These are phyloP conservation scores for Phytophthora cactorum DNA, from an alignment of 352 stramenopile species.

Conservation along the genomic window DNA sequence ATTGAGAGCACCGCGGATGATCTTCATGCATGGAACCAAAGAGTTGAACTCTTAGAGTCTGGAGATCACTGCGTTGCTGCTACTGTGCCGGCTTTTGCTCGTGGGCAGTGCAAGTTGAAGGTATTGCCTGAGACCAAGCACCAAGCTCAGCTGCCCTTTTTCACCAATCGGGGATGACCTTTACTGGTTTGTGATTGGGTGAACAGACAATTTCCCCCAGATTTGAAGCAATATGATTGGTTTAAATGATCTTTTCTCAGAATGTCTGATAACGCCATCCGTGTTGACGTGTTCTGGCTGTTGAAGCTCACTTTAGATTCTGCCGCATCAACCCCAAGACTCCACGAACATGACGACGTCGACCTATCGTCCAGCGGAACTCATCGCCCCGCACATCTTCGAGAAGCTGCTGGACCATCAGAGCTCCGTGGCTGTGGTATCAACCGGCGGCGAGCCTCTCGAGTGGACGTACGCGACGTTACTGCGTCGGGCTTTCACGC, in stretches of 20 bases:
- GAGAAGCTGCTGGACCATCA: constrained; percentile 38
- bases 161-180: background rate
- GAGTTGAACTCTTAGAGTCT: background rate
- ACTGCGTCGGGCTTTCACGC: constrained; percentile 35
- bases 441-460: constrained; percentile 4
- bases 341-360: constrained; percentile 12
- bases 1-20: background rate
- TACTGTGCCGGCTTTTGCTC: background rate
- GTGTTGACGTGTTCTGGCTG: background rate
- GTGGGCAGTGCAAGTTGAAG: background rate
- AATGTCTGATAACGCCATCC: constrained; percentile 4
- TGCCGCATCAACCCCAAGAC: constrained; percentile 1
- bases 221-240: background rate
- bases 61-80: background rate
- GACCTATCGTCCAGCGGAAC: constrained; percentile 2
- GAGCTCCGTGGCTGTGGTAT: constrained; percentile 25
- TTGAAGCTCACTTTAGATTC: constrained; percentile 18
- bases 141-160: background rate
- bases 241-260: background rate
- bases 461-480: constrained; percentile 61
- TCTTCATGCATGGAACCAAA: no score
- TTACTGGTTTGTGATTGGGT: background rate
- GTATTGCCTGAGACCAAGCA: background rate
- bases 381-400: constrained; percentile 36
- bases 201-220: background rate